Evolutionary conservation across 1,284 basidiomycete species (phyloP), one percentile per base, ranked within the genome.

Genomic region (Cryptococcus sp.): DNA sequence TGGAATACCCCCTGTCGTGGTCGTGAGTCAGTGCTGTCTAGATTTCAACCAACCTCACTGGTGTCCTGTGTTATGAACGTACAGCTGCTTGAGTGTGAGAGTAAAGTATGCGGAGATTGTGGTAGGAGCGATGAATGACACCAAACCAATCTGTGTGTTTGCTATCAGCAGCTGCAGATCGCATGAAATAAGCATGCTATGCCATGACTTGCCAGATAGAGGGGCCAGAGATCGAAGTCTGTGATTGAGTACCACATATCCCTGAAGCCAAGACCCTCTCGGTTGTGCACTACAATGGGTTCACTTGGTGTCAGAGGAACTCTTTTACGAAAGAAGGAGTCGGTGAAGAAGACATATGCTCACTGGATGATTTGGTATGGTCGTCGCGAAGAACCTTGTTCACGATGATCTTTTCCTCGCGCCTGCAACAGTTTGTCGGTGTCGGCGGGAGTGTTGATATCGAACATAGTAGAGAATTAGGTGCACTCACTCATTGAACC

Each of bases 21-120:
- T 79, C 5, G 82, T 81, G 5, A 87, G 77, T 0, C 85, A 84
- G 13, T 87, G 79, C 63, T 87, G 87, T n/a, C n/a, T n/a, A n/a
- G 24, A 3, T 79, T 78, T 16, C 68, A 64, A 7, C 84, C 82
- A 16, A n/a, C n/a, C n/a, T n/a, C n/a, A n/a, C n/a, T 33, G 28
- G 9, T 33, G 28, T 5, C 28, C 28, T 9, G 28, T 9, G 28
- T 33, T 33, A 9, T 33, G 9, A 33, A 59, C 3, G 66, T 67
- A 18, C 85, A 78, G 46, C 69, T 69, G 61, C 71, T 70, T 11
- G 50, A 82, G 74, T 18, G 82, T 80, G 15, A 88, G 79, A 4
- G 83, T 81, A 7, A 87, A 77, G 0, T 85, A 85, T 15, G 69
- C 63, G 23, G 50, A 40, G 28, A 73, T 62, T 4, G 73, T 72